Percentiles rank a stretch among this genome's conserved stretches.
phyloP scores from a whole-genome alignment of 352 stramenopile genomes.

The Thalassiosira hispida region DNA sequence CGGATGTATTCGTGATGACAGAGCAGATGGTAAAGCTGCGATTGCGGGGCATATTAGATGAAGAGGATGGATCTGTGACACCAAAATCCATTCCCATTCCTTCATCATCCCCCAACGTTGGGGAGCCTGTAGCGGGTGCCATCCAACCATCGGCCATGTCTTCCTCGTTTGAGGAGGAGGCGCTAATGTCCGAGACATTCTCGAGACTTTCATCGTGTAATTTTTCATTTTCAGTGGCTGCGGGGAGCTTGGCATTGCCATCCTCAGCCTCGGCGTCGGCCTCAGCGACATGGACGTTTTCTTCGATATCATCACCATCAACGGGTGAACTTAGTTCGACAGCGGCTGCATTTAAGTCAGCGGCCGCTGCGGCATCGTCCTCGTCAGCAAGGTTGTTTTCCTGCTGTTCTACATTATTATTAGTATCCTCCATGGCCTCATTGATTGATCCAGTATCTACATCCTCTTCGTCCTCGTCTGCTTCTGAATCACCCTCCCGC shows the following conservation, averaged over 20 bases:
- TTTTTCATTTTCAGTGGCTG: background rate
- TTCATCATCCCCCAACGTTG: background rate
- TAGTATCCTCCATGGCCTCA: background rate
- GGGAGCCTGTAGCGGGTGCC: background rate
- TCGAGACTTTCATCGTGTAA: conserved; percentile 1
- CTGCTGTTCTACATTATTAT: too few relatives aligned
- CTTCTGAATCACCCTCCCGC: too few relatives aligned
- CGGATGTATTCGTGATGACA: conserved; percentile 8
- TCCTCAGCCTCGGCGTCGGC: background rate
- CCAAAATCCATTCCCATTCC: background rate
- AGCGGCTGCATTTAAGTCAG: background rate
- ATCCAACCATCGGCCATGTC: background rate
- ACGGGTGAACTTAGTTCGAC: background rate
- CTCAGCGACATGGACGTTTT: background rate
- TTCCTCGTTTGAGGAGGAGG: conserved; percentile 3
- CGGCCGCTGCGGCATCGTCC: background rate
- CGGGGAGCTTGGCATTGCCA: background rate
- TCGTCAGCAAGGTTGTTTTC: background rate
- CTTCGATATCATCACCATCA: background rate
- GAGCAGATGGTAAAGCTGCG: background rate
- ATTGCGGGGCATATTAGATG: background rate
- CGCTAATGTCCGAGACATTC: conserved; percentile 41
- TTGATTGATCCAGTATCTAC: too few relatives aligned
- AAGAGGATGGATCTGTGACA: background rate
- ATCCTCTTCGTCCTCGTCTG: too few relatives aligned